Evolutionary conservation across 352 stramenopile species (phyloP), one percentile per base, ranked within the genome.

Genomic region (Phytopythium chamaehyphon): DNA sequence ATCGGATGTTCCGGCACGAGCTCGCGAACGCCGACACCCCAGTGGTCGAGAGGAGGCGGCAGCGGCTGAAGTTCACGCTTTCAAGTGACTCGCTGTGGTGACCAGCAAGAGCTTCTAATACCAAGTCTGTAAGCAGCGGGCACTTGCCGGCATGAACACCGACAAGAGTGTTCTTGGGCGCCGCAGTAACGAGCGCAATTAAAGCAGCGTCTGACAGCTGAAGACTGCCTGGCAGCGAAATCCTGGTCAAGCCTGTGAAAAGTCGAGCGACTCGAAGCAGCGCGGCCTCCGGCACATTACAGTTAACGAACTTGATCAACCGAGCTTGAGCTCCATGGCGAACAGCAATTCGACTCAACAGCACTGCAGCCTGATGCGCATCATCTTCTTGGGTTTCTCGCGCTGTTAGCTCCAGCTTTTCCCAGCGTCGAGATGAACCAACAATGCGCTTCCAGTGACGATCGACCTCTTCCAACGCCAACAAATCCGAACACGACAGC

Each of bases 11-110:
- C 23, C 24, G 23, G 21, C 64, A 77, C 14, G 40, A 40, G 26
- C 58, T 40, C 4, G 69, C 69, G 2, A 86, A 51, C 15, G 47
- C 46, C 15, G 62, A 35, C 11, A 86, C 62, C 0, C 68, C 73
- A 1, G 56, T 16, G 16, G 60, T 57, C 4, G 76, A 76, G 36
- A 88, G 59, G 14, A 83, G 62, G 44, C 76, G 66, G 52, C 74
- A 86, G 51, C 84, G 64, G 39, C 76, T 88, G 21, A 88, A 79
- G 46, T 86, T 73, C 39, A 88, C 53, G 16, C 59, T 59, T 24
- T 73, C 19, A 6, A 86, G 53, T 28, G 61, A 72, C 56, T 69
- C 39, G 0, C 55, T 64, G 36, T 86, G 71, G 38, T 52, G 44
- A 4, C 45, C 15, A 18, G 57, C 59, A 0, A 73, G 54, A 6